Evolutionary conservation across 257 asterid genomes (phyloP), one percentile per base, ranked within the genome.

Genomic region (Jaltomata sinuosa): DNA sequence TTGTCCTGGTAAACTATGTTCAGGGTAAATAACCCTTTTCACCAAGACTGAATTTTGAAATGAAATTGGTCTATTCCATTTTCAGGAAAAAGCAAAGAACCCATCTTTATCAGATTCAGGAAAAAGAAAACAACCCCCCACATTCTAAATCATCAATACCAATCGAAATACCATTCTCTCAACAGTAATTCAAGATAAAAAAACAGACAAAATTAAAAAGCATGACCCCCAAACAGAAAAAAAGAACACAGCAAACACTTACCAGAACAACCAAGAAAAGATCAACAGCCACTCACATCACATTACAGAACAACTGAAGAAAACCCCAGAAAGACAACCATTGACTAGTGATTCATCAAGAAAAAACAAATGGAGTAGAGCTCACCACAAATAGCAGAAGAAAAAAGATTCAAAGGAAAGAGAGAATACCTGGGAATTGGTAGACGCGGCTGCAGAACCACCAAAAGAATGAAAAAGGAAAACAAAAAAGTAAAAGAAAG

Each of bases 371-470:
- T 83, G n/a, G 79, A 80, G 55, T 84, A 81, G 64, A 72, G 55
- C 8, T 72, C 29, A 72, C 32, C 62, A 67, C 16, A 12, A 38
- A 27, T 62, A 29, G 3, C 11, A 27, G 69, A 81, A 82, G 82
- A 78, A 84, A 54, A 21, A 59, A 6, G n/a, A 54, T 14, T 67
- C 40, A 54, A 38, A 32, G 62, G 27, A 81, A 57, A 49, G 88
- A 82, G 87, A 83, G 74, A 83, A 77, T 84, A 57, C 89, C 90
- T 91, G 91, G 84, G 32, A 84, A 83, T 84, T 42, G 79, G 88
- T 86, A 57, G 87, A 81, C 77, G 32, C 61, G 84, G 62, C 80
- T 71, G 80, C 76, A 83, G 81, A n/a, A 80, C 88, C 40, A 86
- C 86, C 84, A 34, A 89, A 86, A 85, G 86, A 91, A 91, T 85